phyloP scores from a whole-genome alignment of 2,329 filamentous ascomycete genomes.

The Phoma sp. region DNA sequence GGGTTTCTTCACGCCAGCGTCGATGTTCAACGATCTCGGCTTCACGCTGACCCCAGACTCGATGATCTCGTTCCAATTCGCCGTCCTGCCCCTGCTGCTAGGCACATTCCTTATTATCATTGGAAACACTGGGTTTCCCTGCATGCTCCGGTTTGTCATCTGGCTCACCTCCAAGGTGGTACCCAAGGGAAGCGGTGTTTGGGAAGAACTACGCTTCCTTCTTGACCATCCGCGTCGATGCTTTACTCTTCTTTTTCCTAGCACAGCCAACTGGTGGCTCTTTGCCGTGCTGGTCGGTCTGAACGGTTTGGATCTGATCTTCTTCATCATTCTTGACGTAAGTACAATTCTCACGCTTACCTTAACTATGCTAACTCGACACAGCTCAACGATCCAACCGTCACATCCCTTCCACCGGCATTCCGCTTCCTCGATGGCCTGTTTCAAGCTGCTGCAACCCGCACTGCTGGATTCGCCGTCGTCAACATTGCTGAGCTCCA shows the following conservation, averaged over 20 bases:
- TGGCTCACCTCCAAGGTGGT: slow-evolving; percentile 77
- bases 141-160: slow-evolving; percentile 92
- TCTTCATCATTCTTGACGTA: slow-evolving; percentile 92
- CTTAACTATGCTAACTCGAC: slow-evolving; percentile 15
- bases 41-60: slow-evolving; percentile 92
- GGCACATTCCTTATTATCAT: slow-evolving; percentile 89
- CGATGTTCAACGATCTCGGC: slow-evolving; percentile 94
- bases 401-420: slow-evolving; percentile 73
- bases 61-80: slow-evolving; percentile 86
- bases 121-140: slow-evolving; percentile 93
- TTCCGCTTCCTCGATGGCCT: slow-evolving; percentile 83
- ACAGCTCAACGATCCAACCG: slow-evolving; percentile 73
- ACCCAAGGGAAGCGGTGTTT: slow-evolving; percentile 72
- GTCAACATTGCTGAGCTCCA: slow-evolving; percentile 81
- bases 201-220: slow-evolving; percentile 89
- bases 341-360: slow-evolving; percentile 46
- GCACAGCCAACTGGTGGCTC: slow-evolving; percentile 92
- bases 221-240: slow-evolving; percentile 94
- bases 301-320: slow-evolving; percentile 84
- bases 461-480: slow-evolving; percentile 88
- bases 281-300: slow-evolving; percentile 84
- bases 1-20: slow-evolving; percentile 87
- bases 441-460: slow-evolving; percentile 88
- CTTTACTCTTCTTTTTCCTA: slow-evolving; percentile 93
- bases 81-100: slow-evolving; percentile 76